These are phyloP conservation scores for Ulvella scutata DNA, from an alignment of 139 green algal genomes.

Conservation along the genomic window DNA sequence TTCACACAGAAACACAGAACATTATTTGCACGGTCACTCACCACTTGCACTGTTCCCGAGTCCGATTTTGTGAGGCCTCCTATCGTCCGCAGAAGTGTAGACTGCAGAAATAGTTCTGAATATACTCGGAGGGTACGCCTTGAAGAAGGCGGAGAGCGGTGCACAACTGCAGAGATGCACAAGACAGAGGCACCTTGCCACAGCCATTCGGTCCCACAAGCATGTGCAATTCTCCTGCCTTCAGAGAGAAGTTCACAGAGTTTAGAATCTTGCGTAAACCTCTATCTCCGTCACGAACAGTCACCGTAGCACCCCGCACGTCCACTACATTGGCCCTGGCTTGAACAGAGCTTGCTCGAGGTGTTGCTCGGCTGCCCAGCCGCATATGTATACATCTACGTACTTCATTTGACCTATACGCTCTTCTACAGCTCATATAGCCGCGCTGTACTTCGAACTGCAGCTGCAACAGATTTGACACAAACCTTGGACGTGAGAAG, in stretches of 20 bases:
- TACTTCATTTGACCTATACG: too few relatives aligned
- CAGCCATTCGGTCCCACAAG: not conserved
- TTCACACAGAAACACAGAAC: too few relatives aligned
- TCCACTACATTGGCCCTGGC: too few relatives aligned
- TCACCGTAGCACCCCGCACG: too few relatives aligned
- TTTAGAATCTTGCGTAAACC: not conserved
- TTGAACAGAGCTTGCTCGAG: too few relatives aligned
- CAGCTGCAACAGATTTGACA: too few relatives aligned
- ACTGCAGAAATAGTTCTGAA: constrained; percentile 26
- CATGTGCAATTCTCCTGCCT: not conserved
- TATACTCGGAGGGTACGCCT: not conserved
- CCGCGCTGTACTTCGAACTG: too few relatives aligned
- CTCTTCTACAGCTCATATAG: too few relatives aligned
- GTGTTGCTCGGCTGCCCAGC: too few relatives aligned
- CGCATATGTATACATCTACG: too few relatives aligned
- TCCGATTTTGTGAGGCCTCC: constrained; percentile 56
- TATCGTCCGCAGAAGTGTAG: constrained; percentile 65
- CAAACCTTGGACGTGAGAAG: too few relatives aligned
- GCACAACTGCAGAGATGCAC: not conserved
- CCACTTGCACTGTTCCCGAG: constrained; percentile 23
- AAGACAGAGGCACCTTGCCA: not conserved
- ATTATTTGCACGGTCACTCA: not conserved
- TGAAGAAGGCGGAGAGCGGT: not conserved
- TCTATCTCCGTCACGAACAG: too few relatives aligned
- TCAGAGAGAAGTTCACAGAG: not conserved